Conservation (phyloP, 768 basidiomycete genomes). For the Cubamyces lactineus region DNA sequence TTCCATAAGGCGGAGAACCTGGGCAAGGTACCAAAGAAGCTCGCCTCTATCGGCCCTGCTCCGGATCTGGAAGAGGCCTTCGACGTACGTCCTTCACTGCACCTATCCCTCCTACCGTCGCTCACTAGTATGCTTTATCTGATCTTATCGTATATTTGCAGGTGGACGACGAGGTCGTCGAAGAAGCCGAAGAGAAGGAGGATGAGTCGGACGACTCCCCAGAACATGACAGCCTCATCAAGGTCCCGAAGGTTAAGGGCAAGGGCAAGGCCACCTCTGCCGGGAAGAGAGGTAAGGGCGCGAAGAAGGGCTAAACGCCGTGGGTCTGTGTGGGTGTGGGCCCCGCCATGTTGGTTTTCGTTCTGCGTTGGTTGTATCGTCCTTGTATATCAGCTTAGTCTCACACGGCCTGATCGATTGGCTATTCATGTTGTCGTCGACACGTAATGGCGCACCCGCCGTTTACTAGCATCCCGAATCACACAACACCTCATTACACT, state of each 20-base stretch:
- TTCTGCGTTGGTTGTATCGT: neutral
- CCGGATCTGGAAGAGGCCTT: slow-evolving; percentile 94
- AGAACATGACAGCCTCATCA: slow-evolving; percentile 61
- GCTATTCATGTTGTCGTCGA: too few species aligned
- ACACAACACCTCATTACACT: too few species aligned
- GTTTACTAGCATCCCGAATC: too few species aligned
- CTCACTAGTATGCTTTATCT: neutral
- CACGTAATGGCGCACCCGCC: too few species aligned
- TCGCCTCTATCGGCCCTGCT: slow-evolving; percentile 64
- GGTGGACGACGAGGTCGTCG: slow-evolving; percentile 48
- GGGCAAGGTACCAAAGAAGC: slow-evolving; percentile 79
- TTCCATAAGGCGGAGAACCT: slow-evolving; percentile 89
- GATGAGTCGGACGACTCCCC: slow-evolving; percentile 47
- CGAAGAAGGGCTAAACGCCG: slow-evolving; percentile 15
- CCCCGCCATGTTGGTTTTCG: slow-evolving; percentile 2
- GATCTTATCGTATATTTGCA: slow-evolving; percentile 1
- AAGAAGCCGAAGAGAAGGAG: slow-evolving; percentile 41
- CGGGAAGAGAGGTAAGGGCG: slow-evolving; percentile 15
- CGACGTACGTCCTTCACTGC: slow-evolving; percentile 53
- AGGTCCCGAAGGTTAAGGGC: slow-evolving; percentile 49
- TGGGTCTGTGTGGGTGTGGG: neutral
- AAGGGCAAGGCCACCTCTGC: slow-evolving; percentile 24
- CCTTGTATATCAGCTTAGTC: neutral
- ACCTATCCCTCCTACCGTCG: slow-evolving; percentile 2
- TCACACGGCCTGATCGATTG: too few species aligned